phyloP scores from a whole-genome alignment of 1,284 basidiomycete genomes.

The Leccinum proliferum region DNA sequence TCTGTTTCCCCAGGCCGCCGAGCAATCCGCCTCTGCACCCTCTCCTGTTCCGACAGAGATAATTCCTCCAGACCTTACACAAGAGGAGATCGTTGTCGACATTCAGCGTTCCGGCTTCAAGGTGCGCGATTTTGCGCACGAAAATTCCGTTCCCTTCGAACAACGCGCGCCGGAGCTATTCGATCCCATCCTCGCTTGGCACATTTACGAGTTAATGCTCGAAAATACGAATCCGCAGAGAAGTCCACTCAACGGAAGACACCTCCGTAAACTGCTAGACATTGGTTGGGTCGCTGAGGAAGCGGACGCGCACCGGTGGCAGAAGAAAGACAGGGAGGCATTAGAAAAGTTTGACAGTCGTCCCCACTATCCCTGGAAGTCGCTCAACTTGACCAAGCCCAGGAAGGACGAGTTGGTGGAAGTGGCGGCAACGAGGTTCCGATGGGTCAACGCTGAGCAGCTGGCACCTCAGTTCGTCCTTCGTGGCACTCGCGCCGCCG shows the following conservation, averaged over 20 bases:
- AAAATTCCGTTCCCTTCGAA: slow-evolving; percentile 10
- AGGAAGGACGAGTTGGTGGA: slow-evolving; percentile 22
- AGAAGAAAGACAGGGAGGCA: slow-evolving; percentile 37
- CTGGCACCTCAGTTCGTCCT: slow-evolving; percentile 24
- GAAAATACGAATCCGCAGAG: slow-evolving; percentile 27
- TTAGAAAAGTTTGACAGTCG: slow-evolving; percentile 34
- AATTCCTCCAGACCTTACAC: slow-evolving; percentile 30
- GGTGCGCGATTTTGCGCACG: slow-evolving; percentile 46
- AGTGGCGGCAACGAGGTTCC: slow-evolving; percentile 27
- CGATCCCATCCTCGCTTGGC: slow-evolving; percentile 33
- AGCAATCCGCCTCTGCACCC: slow-evolving; percentile 20
- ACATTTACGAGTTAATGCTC: slow-evolving; percentile 28
- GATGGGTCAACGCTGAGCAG: slow-evolving; percentile 29
- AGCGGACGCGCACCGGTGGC: slow-evolving; percentile 37
- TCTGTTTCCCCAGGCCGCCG: slow-evolving; percentile 9
- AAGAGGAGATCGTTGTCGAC: slow-evolving; percentile 29
- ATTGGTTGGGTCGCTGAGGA: slow-evolving; percentile 42
- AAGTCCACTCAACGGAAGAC: slow-evolving; percentile 36
- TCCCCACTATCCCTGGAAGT: slow-evolving; percentile 26
- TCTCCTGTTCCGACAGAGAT: slow-evolving; percentile 39
- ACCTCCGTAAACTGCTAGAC: slow-evolving; percentile 41
- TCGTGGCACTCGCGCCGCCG: slow-evolving; percentile 7
- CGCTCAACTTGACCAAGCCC: slow-evolving; percentile 22
- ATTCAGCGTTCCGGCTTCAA: slow-evolving; percentile 39
- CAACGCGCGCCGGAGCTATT: slow-evolving; percentile 33